phyloP scores from a whole-genome alignment of 345 rosid species.

The Pistacia vera region DNA sequence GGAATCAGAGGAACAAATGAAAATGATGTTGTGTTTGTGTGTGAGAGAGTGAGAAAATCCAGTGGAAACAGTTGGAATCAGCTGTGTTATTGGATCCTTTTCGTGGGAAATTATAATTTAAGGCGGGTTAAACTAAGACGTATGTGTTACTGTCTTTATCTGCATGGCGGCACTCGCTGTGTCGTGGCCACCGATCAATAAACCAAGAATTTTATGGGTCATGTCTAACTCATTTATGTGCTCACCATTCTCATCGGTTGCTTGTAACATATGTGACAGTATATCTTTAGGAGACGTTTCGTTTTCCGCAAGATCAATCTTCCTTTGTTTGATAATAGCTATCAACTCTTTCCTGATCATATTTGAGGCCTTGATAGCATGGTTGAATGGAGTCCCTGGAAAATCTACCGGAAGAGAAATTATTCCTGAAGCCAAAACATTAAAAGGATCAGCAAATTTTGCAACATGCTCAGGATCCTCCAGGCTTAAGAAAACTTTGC shows the following conservation, averaged over 20 bases:
- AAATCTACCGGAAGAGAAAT: slow-evolving; percentile 17
- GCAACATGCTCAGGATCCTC: slow-evolving; percentile 15
- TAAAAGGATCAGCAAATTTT: slow-evolving; percentile 17
- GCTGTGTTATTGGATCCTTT: too few relatives aligned
- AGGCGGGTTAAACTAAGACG: too few relatives aligned
- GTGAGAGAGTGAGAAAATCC: too few relatives aligned
- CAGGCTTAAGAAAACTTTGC: background rate
- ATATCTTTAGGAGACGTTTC: slow-evolving; percentile 20
- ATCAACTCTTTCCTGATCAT: slow-evolving; percentile 18
- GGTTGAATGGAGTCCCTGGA: slow-evolving; percentile 20
- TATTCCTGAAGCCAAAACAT: slow-evolving; percentile 18
- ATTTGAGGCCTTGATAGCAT: background rate
- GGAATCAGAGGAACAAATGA: too few relatives aligned
- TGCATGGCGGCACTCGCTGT: slow-evolving; percentile 26
- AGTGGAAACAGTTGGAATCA: too few relatives aligned
- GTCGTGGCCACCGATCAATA: slow-evolving; percentile 33
- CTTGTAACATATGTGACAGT: slow-evolving; percentile 34
- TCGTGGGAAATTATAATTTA: too few relatives aligned
- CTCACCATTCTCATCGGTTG: slow-evolving; percentile 28
- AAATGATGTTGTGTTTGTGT: too few relatives aligned
- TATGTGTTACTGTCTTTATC: background rate
- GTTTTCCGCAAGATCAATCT: slow-evolving; percentile 19
- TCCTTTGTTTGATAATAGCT: slow-evolving; percentile 21
- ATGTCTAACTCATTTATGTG: slow-evolving; percentile 22
- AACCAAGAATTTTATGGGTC: too few relatives aligned